phyloP scores from a whole-genome alignment of 768 basidiomycete genomes.

The Asterophora parasitica region DNA sequence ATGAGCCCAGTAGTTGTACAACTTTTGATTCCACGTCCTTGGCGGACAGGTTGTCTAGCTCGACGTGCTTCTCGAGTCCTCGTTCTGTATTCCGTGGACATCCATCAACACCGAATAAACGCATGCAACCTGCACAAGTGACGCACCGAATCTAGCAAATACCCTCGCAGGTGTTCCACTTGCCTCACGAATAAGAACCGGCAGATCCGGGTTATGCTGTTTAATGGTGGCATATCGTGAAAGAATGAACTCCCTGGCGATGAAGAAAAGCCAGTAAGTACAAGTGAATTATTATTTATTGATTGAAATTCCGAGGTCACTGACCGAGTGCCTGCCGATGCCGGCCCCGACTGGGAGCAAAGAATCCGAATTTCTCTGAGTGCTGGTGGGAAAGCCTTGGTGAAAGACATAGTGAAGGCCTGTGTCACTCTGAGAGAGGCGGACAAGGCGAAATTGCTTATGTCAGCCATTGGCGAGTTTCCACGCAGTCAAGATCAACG shows the following conservation, averaged over 20 bases:
- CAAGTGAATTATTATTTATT: background rate
- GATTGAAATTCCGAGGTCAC: constrained; percentile 16
- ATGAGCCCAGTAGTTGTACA: constrained; percentile 53
- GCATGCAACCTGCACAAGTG: constrained; percentile 8
- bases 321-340: constrained; percentile 78
- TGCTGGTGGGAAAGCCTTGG: constrained; percentile 72
- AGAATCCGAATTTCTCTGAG: constrained; percentile 78
- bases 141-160: constrained; percentile 83
- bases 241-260: constrained; percentile 69
- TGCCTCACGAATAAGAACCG: constrained; percentile 77
- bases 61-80: constrained; percentile 77
- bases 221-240: constrained; percentile 73
- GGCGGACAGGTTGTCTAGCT: constrained; percentile 70
- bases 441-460: constrained; percentile 22
- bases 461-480: constrained; percentile 25
- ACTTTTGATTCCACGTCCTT: constrained; percentile 71
- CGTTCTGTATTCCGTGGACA: constrained; percentile 44
- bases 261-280: constrained; percentile 4
- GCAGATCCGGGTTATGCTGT: constrained; percentile 82
- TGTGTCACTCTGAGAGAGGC: constrained; percentile 1
- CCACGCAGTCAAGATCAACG: constrained; percentile 21
- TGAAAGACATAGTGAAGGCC: constrained; percentile 48
- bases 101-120: constrained; percentile 2
- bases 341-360: constrained; percentile 70
- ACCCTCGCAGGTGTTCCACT: constrained; percentile 73